phyloP scores from a whole-genome alignment of 495 filamentous ascomycete species.

The Recurvomyces mirabilis region DNA sequence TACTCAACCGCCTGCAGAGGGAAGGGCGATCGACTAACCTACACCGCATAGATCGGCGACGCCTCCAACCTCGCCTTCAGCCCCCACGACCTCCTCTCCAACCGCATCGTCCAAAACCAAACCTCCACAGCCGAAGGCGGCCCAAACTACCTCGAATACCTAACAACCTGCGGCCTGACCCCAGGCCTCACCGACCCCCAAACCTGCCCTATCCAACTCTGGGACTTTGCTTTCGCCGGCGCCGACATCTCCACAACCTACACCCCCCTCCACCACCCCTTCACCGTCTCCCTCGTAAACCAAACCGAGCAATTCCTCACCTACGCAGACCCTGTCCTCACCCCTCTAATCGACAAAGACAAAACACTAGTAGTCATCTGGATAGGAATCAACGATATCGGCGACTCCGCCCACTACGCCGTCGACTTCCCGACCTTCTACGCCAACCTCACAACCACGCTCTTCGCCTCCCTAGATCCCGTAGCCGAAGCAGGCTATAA shows the following conservation, averaged over 20 bases:
- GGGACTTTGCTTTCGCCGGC: constrained; percentile 47
- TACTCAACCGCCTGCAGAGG: too few relatives aligned
- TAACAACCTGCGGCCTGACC: constrained; percentile 36
- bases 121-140: constrained; percentile 40
- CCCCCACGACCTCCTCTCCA: constrained; percentile 31
- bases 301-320: constrained; percentile 9
- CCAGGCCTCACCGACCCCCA: constrained; percentile 30
- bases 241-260: constrained; percentile 37
- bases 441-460: constrained; percentile 20
- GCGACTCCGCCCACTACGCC: constrained; percentile 13
- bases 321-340: constrained; percentile 14
- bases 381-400: constrained; percentile 25
- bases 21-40: too few relatives aligned
- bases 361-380: constrained; percentile 13
- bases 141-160: constrained; percentile 41
- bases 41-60: constrained; percentile 37
- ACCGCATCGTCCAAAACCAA: constrained; percentile 40
- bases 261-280: constrained; percentile 40
- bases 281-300: constrained; percentile 27
- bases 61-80: constrained; percentile 32
- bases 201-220: constrained; percentile 37
- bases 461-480: constrained; percentile 33
- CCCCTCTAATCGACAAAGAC: constrained; percentile 3
- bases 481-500: constrained; percentile 37
- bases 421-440: constrained; percentile 29